These are phyloP conservation scores for Hysterium pulicare DNA, from an alignment of 2,329 filamentous ascomycete genomes.

Conservation along the genomic window DNA sequence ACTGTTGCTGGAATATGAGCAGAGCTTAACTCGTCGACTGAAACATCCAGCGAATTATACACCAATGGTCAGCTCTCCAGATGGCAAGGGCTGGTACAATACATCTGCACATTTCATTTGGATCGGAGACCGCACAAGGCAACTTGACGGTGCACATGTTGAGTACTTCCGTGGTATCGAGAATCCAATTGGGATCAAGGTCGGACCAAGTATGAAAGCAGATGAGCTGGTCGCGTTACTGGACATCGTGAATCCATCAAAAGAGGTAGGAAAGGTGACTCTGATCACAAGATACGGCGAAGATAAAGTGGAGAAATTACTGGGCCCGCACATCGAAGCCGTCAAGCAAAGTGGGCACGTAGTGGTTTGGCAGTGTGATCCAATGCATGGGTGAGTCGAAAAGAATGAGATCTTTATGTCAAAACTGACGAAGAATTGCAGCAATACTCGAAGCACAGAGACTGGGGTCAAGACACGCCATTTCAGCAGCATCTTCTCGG, in stretches of 20 bases:
- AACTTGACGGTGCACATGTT: constrained; percentile 88
- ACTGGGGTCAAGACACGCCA: constrained; percentile 86
- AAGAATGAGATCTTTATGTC: background rate
- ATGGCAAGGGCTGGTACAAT: constrained; percentile 73
- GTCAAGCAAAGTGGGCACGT: constrained; percentile 73
- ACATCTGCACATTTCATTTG: constrained; percentile 96
- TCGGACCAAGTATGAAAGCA: constrained; percentile 78
- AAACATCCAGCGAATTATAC: constrained; percentile 56
- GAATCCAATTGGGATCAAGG: constrained; percentile 95
- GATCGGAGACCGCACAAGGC: constrained; percentile 95
- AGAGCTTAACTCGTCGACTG: constrained; percentile 75
- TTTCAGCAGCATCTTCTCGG: constrained; percentile 85
- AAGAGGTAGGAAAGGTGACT: constrained; percentile 88
- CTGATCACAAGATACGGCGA: constrained; percentile 95
- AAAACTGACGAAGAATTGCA: constrained; percentile 11
- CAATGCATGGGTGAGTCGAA: constrained; percentile 75
- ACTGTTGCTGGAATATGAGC: constrained; percentile 89
- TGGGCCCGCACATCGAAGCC: constrained; percentile 82
- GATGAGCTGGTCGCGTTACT: constrained; percentile 76
- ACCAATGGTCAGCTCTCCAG: constrained; percentile 16
- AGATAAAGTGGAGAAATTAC: constrained; percentile 66
- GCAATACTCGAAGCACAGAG: constrained; percentile 62
- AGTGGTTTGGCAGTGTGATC: constrained; percentile 97
- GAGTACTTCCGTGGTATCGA: constrained; percentile 96
- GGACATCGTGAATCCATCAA: constrained; percentile 75